phyloP scores from a whole-genome alignment of 1,139 yeast species.

The Protomyces inouyei region DNA sequence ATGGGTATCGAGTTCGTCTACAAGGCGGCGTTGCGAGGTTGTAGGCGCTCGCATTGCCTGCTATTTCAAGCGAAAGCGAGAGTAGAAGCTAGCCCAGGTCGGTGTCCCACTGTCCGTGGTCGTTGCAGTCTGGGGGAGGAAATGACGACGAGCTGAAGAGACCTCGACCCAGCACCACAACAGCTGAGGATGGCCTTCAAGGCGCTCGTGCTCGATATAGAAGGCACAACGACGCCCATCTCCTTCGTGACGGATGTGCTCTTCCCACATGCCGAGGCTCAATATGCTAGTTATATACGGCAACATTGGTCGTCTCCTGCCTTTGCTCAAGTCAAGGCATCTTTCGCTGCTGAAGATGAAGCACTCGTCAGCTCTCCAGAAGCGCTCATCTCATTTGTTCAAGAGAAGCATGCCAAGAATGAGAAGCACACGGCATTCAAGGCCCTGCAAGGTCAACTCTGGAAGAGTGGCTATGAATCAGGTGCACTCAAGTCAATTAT shows the following conservation, averaged over 20 bases:
- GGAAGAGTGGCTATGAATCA: conserved; percentile 71
- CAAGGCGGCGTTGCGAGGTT: not conserved
- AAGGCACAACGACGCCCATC: conserved; percentile 74
- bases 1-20: not conserved
- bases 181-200: not conserved
- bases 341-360: conserved; percentile 36
- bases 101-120: not conserved
- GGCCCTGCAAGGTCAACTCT: conserved; percentile 72
- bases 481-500: conserved; percentile 77
- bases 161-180: not conserved
- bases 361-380: conserved; percentile 38
- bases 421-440: conserved; percentile 75
- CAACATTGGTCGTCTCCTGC: conserved; percentile 34
- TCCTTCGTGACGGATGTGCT: conserved; percentile 49
- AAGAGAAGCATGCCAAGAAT: conserved; percentile 57
- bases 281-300: conserved; percentile 33
- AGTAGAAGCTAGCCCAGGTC: too few species aligned
- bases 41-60: not conserved
- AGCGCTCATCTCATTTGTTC: conserved; percentile 47
- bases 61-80: not conserved
- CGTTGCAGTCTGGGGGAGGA: not conserved
- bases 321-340: conserved; percentile 41
- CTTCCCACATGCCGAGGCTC: conserved; percentile 43
- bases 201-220: conserved; percentile 52
- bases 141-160: not conserved